Evolutionary conservation across 768 basidiomycete species (phyloP), one percentile per base, ranked within the genome.

Genomic region (Psilocybe cyanescens): DNA sequence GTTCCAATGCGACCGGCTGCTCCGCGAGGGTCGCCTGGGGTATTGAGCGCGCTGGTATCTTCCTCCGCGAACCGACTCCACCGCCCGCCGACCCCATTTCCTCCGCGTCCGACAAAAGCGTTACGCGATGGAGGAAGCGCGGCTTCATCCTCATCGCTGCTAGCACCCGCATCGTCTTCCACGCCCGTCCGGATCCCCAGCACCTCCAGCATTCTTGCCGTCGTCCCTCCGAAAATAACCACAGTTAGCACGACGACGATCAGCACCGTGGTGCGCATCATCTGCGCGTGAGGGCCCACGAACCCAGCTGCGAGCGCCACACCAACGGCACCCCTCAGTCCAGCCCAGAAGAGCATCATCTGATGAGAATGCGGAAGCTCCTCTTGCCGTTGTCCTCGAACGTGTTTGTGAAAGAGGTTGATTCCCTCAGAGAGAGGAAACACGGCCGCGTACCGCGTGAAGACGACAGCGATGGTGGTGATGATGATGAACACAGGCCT

Each of bases 291-390:
- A 30, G 87, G 82, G n/a, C 97, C 97, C 59, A 89, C 89, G 81
- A 99, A 97, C 2, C 96, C 96, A 1, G 95, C 92, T 1, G 97
- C 97, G 31, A 99, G 86, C 3, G 97, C 97, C 19, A 99, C 97
- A 41, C 97, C 97, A 46, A 99, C 97, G 0, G 97, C 97, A 37
- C 97, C 97, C 30, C 97, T 83, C 57, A 99, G 78, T 4, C 97
- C 97, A 1, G 97, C 97, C 97, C 97, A 99, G 77, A 99, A 99
- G 14, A 99, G 78, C 95, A 99, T 97, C 94, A 99, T 97, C 69
- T 98, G 96, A 70, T 99, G 98, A 9, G 95, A 95, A 74, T 99
- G 96, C 1, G 97, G 96, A 4, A 99, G 79, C 67, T 98, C 96
- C 65, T 97, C 96, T 24, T 83, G 78, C 45, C 95, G 85, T 69